A percentile compares a stretch with the other conserved stretches of the same genome.
phyloP scores from a whole-genome alignment of 441 rosid species.

The Jatropha multifida region DNA sequence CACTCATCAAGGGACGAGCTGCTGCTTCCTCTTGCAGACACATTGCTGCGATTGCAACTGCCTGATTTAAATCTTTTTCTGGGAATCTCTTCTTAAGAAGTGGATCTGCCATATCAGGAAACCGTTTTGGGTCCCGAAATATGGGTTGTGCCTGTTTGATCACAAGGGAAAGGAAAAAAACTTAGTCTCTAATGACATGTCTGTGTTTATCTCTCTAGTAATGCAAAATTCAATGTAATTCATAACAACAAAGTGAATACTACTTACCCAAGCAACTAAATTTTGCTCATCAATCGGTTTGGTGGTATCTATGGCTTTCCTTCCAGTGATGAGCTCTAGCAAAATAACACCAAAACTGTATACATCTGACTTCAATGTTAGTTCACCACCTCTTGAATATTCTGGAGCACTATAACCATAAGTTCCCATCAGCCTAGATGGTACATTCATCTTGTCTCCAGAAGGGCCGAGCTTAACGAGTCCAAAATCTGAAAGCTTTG shows the following conservation, averaged over 20 bases:
- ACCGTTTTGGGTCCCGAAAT: slow-evolving; percentile 77
- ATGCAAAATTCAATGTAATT: too few species aligned
- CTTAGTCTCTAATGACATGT: too few species aligned
- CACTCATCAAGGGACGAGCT: slow-evolving; percentile 89
- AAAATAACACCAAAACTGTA: slow-evolving; percentile 88
- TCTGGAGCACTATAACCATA: slow-evolving; percentile 96
- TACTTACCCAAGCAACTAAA: slow-evolving; percentile 82
- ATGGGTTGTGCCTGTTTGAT: slow-evolving; percentile 68
- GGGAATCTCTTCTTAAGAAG: slow-evolving; percentile 45
- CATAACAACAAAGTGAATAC: background rate
- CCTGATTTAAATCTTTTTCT: slow-evolving; percentile 81
- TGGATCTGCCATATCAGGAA: slow-evolving; percentile 88
- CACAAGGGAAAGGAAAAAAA: too few species aligned
- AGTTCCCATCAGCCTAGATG: slow-evolving; percentile 76
- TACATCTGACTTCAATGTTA: slow-evolving; percentile 72
- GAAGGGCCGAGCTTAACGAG: slow-evolving; percentile 56
- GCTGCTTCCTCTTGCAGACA: slow-evolving; percentile 83
- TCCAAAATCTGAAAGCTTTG: slow-evolving; percentile 72
- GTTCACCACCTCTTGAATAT: slow-evolving; percentile 54
- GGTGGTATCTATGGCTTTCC: slow-evolving; percentile 72
- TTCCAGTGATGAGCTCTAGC: slow-evolving; percentile 81
- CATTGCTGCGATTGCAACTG: slow-evolving; percentile 93
- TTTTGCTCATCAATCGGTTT: slow-evolving; percentile 79
- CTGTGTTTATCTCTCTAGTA: too few species aligned
- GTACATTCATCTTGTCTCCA: slow-evolving; percentile 41